Percentiles rank a stretch among this genome's conserved stretches.
phyloP scores from a whole-genome alignment of 179 eudicot genomes.

The Beta macrorhiza region DNA sequence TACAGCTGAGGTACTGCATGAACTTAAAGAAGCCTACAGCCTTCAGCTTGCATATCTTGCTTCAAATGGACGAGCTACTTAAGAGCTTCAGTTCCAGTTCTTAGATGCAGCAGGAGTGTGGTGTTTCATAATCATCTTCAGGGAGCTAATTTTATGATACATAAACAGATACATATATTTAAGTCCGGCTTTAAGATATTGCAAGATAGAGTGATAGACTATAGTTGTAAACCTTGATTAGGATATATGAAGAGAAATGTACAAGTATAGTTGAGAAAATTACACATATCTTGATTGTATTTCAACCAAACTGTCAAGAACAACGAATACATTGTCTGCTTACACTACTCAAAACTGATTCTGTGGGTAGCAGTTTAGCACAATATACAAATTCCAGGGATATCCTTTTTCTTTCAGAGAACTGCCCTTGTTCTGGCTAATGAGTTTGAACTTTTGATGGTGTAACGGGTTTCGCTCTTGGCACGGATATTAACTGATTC shows the following conservation, averaged over 20 bases:
- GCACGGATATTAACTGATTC: no score
- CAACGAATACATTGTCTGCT: background rate
- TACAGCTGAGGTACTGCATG: slow-evolving; percentile 50
- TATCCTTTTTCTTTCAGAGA: no score
- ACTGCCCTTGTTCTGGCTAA: no score
- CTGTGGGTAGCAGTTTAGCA: no score
- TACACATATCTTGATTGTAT: background rate
- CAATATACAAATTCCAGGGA: no score
- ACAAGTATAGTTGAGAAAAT: background rate
- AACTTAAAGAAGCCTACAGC: slow-evolving; percentile 74
- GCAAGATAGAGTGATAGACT: background rate
- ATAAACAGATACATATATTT: background rate
- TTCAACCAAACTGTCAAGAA: background rate
- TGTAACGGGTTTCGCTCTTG: no score
- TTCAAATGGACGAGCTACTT: slow-evolving; percentile 38
- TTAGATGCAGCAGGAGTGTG: background rate
- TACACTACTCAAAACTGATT: no score
- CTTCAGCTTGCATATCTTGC: slow-evolving; percentile 68
- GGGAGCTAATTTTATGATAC: background rate
- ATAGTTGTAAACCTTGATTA: background rate
- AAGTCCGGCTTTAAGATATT: background rate
- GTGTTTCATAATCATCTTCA: background rate
- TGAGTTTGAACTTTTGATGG: no score
- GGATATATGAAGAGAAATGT: background rate
- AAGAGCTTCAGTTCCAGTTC: slow-evolving; percentile 9